Evolutionary conservation across 1,139 yeast genomes (phyloP).

Genomic region (Taphrina communis): DNA sequence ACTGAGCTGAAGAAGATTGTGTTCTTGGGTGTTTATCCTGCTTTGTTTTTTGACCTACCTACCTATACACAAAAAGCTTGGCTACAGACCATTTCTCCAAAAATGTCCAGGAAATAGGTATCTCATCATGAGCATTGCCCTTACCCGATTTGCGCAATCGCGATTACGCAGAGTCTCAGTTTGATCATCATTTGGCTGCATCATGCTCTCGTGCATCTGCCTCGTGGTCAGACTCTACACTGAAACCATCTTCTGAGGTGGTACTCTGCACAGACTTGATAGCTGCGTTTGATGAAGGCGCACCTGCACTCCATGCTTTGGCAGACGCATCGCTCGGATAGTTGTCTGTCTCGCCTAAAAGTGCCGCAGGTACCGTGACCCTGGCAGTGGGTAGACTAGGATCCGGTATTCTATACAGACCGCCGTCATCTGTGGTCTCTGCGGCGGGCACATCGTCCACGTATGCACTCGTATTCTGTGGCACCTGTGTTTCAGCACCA

Average conservation of each 20-base stretch:
- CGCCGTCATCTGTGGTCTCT: background rate
- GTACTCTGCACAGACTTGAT: background rate
- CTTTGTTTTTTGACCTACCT: too few species aligned
- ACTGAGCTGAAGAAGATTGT: too few species aligned
- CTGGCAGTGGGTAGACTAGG: background rate
- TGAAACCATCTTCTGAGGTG: constrained; percentile 25
- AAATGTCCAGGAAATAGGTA: too few species aligned
- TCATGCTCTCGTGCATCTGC: background rate
- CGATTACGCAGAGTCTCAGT: too few species aligned
- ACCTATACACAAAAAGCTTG: too few species aligned
- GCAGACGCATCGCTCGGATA: background rate
- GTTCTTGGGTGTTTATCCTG: too few species aligned
- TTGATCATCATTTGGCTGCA: too few species aligned
- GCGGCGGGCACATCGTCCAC: background rate
- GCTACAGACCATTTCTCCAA: too few species aligned
- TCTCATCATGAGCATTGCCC: too few species aligned
- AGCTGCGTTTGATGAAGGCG: background rate
- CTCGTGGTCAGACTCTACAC: constrained; percentile 24
- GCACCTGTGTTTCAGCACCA: background rate
- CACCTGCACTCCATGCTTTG: background rate
- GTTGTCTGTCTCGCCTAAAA: background rate
- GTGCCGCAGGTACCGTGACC: background rate
- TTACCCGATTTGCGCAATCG: too few species aligned
- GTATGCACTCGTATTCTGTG: background rate
- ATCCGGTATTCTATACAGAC: background rate